Evolutionary conservation across 2,329 filamentous ascomycete species (phyloP).

Genomic region (Rasamsonia emersonii): DNA sequence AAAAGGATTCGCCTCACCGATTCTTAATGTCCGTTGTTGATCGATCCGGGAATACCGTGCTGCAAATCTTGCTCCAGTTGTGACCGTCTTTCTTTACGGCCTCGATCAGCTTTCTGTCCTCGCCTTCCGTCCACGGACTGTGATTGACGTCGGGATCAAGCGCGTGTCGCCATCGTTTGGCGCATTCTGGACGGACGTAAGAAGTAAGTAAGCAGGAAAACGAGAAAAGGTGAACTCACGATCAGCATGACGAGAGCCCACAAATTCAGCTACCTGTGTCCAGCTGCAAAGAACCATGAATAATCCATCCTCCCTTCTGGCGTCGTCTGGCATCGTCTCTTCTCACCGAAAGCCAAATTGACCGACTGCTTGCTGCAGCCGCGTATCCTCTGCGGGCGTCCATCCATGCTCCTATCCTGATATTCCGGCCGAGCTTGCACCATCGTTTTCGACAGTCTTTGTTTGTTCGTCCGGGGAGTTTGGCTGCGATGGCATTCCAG

Average conservation of each 20-base stretch:
- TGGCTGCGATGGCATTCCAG: conserved; percentile 30
- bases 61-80: conserved; percentile 21
- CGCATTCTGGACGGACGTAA: conserved; percentile 29
- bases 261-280: conserved; percentile 33
- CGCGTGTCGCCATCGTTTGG: conserved; percentile 40
- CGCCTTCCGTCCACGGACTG: conserved; percentile 29
- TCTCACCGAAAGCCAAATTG: background rate
- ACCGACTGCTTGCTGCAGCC: background rate
- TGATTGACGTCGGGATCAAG: conserved; percentile 35
- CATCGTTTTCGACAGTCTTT: conserved; percentile 40
- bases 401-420: conserved; percentile 36
- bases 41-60: conserved; percentile 24
- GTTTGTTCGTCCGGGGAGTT: conserved; percentile 33
- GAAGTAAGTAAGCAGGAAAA: too few species aligned
- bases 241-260: conserved; percentile 31
- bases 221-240: too few species aligned
- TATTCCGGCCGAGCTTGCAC: conserved; percentile 29
- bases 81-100: background rate
- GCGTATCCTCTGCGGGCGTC: conserved; percentile 12
- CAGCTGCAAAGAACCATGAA: conserved; percentile 26
- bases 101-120: conserved; percentile 24
- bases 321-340: background rate
- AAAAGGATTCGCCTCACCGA: too few species aligned
- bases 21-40: conserved; percentile 34
- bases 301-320: background rate